Percentiles rank a stretch among this genome's conserved stretches.
Evolutionary conservation across 225 moss, liverwort and hornwort genomes (phyloP).

Genomic region (Physcomitrellopsis africana): DNA sequence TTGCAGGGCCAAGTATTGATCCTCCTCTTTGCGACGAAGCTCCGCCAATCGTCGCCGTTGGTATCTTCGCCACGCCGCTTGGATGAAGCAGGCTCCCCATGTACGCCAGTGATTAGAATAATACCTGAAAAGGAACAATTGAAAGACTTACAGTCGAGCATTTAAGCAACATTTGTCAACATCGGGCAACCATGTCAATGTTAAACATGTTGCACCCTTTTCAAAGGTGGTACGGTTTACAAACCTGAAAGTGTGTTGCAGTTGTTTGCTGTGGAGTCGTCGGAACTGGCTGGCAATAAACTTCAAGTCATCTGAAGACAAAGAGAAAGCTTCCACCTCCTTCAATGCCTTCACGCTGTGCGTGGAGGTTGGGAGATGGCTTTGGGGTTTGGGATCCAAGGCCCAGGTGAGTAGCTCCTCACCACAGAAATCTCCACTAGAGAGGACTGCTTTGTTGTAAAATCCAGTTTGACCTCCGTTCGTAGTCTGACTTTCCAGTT

Average conservation of each 20-base stretch:
- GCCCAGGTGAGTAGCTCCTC: slow-evolving; percentile 76
- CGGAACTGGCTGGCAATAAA: slow-evolving; percentile 66
- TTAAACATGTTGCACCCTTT: not conserved
- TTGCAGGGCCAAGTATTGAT: slow-evolving; percentile 36
- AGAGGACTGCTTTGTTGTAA: slow-evolving; percentile 38
- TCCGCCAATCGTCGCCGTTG: slow-evolving; percentile 44
- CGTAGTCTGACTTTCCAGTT: slow-evolving; percentile 55
- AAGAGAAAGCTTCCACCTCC: slow-evolving; percentile 64
- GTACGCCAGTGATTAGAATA: slow-evolving; percentile 73
- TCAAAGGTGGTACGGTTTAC: not conserved
- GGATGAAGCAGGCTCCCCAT: slow-evolving; percentile 71
- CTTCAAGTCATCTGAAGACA: slow-evolving; percentile 56
- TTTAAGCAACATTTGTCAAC: no score
- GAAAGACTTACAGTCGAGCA: not conserved
- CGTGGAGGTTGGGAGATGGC: slow-evolving; percentile 62
- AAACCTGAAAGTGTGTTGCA: slow-evolving; percentile 66
- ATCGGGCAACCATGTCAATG: not conserved
- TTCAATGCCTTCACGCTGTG: slow-evolving; percentile 50
- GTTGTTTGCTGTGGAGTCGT: slow-evolving; percentile 56
- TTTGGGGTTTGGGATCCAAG: slow-evolving; percentile 56
- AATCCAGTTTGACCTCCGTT: slow-evolving; percentile 57
- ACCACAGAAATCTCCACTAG: slow-evolving; percentile 59
- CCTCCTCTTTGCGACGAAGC: slow-evolving; percentile 49
- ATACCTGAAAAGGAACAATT: slow-evolving; percentile 29
- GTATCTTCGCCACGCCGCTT: slow-evolving; percentile 64